Conservation (phyloP, 208 protist species). For the Trypanosoma mega region DNA sequence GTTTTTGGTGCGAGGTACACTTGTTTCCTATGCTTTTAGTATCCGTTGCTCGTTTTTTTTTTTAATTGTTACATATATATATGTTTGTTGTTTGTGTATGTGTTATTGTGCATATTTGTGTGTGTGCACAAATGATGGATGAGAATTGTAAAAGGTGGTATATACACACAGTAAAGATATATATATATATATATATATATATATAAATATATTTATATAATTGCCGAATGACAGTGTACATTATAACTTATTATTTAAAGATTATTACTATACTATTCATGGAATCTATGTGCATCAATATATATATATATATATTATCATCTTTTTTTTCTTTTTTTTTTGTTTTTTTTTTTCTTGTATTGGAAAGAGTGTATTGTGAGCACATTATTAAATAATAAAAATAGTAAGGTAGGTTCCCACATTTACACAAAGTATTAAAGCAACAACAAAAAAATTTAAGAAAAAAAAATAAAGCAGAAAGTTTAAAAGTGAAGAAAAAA, state of each 20-base stretch:
- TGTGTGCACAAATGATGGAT: too few species aligned
- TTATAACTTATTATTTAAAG: background rate
- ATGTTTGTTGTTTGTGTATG: too few species aligned
- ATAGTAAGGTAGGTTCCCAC: too few species aligned
- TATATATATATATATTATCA: slow-evolving; percentile 2
- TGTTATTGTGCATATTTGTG: too few species aligned
- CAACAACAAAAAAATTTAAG: background rate
- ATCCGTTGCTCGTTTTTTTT: background rate
- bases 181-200: too few species aligned
- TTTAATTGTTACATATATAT: background rate
- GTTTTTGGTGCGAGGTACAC: too few species aligned
- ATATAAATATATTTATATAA: too few species aligned
- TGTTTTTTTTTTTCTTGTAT: background rate
- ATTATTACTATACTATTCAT: slow-evolving; percentile 1
- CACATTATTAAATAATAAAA: background rate
- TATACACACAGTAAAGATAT: too few species aligned
- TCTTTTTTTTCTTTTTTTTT: slow-evolving; percentile 7
- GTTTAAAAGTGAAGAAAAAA: background rate
- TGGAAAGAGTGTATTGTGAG: background rate
- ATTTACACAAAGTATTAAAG: background rate
- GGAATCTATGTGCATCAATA: background rate
- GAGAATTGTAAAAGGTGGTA: too few species aligned
- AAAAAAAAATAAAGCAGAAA: background rate
- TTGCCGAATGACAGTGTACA: too few species aligned
- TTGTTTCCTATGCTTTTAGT: background rate